Conservation (phyloP, 805 yeast species). For the Ogataea degrootiae region DNA sequence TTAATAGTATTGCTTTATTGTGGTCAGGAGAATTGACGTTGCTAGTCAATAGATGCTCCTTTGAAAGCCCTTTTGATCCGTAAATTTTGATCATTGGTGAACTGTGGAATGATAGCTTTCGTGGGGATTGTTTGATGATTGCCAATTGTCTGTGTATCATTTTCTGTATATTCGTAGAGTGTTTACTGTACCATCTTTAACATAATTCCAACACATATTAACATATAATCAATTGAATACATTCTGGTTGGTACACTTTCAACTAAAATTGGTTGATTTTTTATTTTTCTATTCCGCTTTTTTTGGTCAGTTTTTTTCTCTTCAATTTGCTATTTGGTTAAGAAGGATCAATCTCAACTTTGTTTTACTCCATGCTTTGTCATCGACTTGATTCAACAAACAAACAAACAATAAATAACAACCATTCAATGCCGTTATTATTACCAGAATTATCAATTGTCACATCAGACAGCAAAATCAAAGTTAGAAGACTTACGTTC, state of each 20-base stretch:
- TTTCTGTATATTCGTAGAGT: background rate
- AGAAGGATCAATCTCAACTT: no score
- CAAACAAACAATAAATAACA: no score
- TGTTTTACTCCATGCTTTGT: no score
- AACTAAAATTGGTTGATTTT: no score
- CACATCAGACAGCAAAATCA: constrained; percentile 3
- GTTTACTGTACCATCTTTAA: background rate
- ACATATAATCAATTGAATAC: no score
- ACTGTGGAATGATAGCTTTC: no score
- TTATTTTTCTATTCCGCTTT: no score
- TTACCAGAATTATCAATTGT: constrained; percentile 1
- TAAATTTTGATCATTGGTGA: constrained; percentile 1
- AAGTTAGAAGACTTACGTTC: constrained; percentile 6
- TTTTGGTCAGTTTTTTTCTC: no score
- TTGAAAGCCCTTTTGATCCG: constrained; percentile 19
- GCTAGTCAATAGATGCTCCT: constrained; percentile 3
- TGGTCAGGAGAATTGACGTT: constrained; percentile 1
- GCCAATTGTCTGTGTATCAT: background rate
- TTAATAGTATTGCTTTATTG: constrained; percentile 3
- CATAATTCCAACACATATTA: background rate
- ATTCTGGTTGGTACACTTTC: no score
- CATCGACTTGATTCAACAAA: no score
- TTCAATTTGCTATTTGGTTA: no score
- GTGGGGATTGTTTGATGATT: background rate
- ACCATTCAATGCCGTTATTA: no score